phyloP scores from a whole-genome alignment of 257 asterid genomes.

The Solanum peruvianum region DNA sequence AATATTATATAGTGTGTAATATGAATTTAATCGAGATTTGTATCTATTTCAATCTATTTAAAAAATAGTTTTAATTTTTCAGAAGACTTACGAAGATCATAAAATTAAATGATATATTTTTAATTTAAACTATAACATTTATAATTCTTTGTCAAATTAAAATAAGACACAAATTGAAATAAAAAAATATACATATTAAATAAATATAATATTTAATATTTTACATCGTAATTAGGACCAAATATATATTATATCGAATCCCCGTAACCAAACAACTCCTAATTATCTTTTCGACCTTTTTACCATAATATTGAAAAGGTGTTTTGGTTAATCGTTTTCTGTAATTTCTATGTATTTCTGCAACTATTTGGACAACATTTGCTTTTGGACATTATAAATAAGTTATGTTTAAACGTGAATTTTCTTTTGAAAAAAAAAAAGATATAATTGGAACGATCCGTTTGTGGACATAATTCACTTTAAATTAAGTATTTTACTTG shows the following conservation, averaged over 20 bases:
- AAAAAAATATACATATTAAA: no score
- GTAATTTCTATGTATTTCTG: neutral
- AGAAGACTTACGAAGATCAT: rapidly evolving
- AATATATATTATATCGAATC: neutral
- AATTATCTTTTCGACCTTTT: neutral
- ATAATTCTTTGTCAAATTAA: neutral
- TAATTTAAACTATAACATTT: neutral
- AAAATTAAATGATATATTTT: neutral
- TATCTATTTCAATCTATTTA: neutral
- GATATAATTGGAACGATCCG: no score
- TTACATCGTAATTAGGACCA: neutral
- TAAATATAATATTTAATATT: no score
- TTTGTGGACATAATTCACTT: neutral
- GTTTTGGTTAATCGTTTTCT: neutral
- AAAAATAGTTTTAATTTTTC: neutral
- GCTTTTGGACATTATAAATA: neutral
- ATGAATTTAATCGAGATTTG: rapidly evolving
- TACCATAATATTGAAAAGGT: neutral
- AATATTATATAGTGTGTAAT: rapidly evolving
- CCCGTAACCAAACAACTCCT: neutral
- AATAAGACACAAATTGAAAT: no score
- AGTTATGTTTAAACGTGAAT: neutral
- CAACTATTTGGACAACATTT: neutral
- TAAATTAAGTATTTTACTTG: neutral
- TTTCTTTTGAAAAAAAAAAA: neutral